Evolutionary conservation across 2,329 filamentous ascomycete species (phyloP), one percentile per base, ranked within the genome.

Genomic region (Colletotrichum tofieldiae): DNA sequence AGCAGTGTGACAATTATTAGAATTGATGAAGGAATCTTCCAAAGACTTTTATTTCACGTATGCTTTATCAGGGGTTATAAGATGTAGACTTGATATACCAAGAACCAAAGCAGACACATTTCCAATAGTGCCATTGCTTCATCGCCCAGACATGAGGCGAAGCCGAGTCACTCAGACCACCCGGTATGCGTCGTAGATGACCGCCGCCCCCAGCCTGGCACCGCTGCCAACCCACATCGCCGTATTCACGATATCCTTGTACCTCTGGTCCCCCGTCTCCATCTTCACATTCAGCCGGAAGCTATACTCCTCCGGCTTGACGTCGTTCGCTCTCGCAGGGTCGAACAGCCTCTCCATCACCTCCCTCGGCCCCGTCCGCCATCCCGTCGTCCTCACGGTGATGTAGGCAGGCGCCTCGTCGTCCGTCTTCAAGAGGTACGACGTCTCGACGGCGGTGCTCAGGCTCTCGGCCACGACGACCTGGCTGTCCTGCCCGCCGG

Each of bases 151-250:
- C 29, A 3, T 16, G 7, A 4, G 18, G 20, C 5, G 8, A 5
- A 39, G 8, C 37, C 16, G 16, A n/a, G 12, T 11, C 7, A 14
- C 45, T 61, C 14, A 72, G 5, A 51, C 68, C n/a, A 72, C 68
- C n/a, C 71, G 54, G 54, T 73, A 73, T 16, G 71, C 71, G 23
- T 73, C 71, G n/a, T 73, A 73, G 5, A 73, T 49, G 26, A 73
- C 71, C 2, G 63, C 60, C 0, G 62, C 67, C 3, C 71, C 71
- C 11, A 73, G 7, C 79, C 84, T 85, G 76, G 86, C 84, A 60
- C 85, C 85, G 76, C 84, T 86, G 8, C 85, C 85, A 58, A 87
- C 81, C 85, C 85, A 87, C 64, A 87, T 79, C 6, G 84, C 85
- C 76, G 83, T 86, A 76, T 87, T 87, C 32, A 87, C 81, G 68